A percentile compares a stretch with the other conserved stretches of the same genome.
Evolutionary conservation across 176 grass and related monocot genomes (phyloP).

Genomic region (Dactylis glomerata): DNA sequence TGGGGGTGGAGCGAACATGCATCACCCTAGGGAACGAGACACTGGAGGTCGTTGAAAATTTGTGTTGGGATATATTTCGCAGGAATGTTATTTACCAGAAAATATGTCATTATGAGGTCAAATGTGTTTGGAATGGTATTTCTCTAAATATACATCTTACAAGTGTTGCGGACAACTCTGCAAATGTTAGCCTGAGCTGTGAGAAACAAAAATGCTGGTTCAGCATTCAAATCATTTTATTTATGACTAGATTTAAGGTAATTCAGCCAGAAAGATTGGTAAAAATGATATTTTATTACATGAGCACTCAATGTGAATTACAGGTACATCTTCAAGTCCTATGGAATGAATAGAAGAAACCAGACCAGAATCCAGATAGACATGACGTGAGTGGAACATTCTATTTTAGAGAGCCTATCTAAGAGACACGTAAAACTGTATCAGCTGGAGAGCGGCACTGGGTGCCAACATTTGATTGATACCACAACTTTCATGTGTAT

Average conservation of each 20-base stretch:
- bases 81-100: not conserved
- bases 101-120: not conserved
- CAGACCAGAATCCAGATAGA: not conserved
- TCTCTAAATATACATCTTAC: not conserved
- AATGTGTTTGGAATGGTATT: not conserved
- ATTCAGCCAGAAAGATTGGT: not conserved
- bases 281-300: not conserved
- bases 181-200: not conserved
- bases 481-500: not conserved
- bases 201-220: not conserved
- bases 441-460: not conserved
- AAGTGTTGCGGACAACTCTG: not conserved
- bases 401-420: not conserved
- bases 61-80: not conserved
- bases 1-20: not conserved
- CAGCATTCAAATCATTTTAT: not conserved
- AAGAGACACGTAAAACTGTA: not conserved
- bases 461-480: constrained; percentile 12
- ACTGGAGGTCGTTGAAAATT: not conserved
- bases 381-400: not conserved
- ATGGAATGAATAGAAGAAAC: not conserved
- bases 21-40: not conserved
- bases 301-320: constrained; percentile 1
- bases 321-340: not conserved
- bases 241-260: not conserved